phyloP scores from a whole-genome alignment of 208 protist species.

The Vickermania ingenoplastis region DNA sequence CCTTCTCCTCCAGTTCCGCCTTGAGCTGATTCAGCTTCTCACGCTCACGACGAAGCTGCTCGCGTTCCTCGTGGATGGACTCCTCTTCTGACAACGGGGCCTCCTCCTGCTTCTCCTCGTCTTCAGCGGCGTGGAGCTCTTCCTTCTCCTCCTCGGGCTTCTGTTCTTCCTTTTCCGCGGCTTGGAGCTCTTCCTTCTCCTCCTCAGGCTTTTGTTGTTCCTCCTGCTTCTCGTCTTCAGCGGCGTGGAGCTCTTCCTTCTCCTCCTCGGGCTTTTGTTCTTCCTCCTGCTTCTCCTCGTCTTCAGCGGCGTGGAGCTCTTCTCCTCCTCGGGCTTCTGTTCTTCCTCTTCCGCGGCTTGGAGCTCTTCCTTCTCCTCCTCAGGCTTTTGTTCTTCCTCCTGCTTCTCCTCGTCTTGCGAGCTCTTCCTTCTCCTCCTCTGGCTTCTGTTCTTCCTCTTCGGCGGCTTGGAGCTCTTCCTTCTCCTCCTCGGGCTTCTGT shows the following conservation, averaged over 20 bases:
- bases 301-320: not conserved
- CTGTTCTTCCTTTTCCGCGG: not conserved
- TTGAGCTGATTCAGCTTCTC: conserved; percentile 1
- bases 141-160: not conserved
- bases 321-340: not conserved
- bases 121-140: not conserved
- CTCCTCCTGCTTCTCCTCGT: not conserved
- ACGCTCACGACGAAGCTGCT: not conserved
- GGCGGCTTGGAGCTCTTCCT: not conserved
- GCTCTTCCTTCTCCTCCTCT: not conserved
- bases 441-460: not conserved
- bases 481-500: conserved; percentile 1
- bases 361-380: not conserved
- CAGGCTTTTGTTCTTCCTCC: not conserved
- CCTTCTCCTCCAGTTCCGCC: not conserved
- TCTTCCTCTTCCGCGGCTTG: not conserved
- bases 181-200: not conserved
- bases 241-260: not conserved
- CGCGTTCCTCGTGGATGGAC: not conserved
- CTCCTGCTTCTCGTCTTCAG: not conserved
- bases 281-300: not conserved
- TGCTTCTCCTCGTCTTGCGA: not conserved
- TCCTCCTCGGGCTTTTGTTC: not conserved
- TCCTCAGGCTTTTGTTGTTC: not conserved
- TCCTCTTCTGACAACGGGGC: not conserved